Conservation (phyloP, 257 asterid genomes). For the Anisodus acutangulus region DNA sequence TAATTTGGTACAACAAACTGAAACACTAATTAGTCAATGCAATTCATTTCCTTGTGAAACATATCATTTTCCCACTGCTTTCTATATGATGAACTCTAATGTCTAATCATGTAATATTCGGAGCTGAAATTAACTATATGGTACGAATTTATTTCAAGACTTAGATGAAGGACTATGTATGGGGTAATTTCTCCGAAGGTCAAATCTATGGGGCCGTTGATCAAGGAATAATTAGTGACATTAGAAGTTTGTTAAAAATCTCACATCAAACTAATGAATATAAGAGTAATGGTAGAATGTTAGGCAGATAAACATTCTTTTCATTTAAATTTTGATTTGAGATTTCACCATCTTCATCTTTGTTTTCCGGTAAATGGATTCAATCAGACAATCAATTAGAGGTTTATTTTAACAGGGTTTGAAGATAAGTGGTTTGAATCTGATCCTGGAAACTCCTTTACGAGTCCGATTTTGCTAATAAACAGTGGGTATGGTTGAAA, state of each 20-base stretch:
- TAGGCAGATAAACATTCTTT: not conserved
- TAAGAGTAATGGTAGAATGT: not conserved
- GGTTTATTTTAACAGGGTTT: no score
- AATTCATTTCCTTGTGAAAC: not conserved
- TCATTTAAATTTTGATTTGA: no score
- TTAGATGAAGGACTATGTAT: not conserved
- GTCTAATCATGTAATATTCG: not conserved
- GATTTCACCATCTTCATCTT: no score
- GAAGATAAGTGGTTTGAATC: no score
- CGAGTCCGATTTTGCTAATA: no score
- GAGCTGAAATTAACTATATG: not conserved
- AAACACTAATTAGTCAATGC: not conserved
- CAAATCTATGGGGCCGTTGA: not conserved
- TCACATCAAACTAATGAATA: not conserved
- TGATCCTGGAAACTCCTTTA: no score
- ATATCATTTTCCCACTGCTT: not conserved
- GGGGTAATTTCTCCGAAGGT: not conserved
- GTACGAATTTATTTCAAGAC: not conserved
- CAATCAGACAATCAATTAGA: no score
- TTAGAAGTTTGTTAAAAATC: not conserved
- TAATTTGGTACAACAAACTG: conserved; percentile 20
- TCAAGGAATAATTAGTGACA: not conserved
- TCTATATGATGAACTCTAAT: not conserved
- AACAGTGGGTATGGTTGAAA: no score
- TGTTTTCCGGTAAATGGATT: no score